phyloP scores from a whole-genome alignment of 257 asterid genomes.

The Solanum peruvianum region DNA sequence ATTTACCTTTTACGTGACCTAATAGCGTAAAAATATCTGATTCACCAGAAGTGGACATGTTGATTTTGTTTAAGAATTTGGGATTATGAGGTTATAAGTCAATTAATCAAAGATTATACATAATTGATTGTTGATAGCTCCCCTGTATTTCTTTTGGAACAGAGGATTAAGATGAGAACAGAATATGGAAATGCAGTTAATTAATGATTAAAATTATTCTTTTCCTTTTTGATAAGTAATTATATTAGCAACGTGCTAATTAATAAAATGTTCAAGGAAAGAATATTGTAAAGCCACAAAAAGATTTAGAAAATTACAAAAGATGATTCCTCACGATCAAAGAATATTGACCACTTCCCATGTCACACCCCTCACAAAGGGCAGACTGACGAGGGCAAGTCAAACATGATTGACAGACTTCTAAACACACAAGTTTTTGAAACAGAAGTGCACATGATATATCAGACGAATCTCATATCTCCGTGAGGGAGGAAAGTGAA shows the following conservation, averaged over 20 bases:
- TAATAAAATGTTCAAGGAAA: background rate
- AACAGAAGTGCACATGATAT: background rate
- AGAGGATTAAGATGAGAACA: background rate
- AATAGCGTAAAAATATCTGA: background rate
- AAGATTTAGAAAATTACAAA: background rate
- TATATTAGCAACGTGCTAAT: background rate
- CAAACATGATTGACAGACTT: background rate
- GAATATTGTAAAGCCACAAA: background rate
- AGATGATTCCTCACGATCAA: background rate
- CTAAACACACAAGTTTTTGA: background rate
- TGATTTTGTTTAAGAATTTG: background rate
- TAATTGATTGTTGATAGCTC: background rate
- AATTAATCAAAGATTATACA: background rate
- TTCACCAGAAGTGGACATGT: background rate
- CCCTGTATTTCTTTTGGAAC: background rate
- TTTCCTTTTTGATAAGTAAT: background rate
- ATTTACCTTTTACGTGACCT: background rate
- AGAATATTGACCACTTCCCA: background rate
- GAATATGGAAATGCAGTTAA: background rate
- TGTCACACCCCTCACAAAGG: background rate
- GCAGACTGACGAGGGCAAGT: background rate
- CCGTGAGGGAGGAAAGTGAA: too few species aligned
- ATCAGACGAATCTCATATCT: too few species aligned
- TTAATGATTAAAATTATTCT: background rate
- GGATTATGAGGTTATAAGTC: background rate